Base-by-base conservation (phyloP, 768 basidiomycete genomes). In the Hygrophorus pudorinus region DNA sequence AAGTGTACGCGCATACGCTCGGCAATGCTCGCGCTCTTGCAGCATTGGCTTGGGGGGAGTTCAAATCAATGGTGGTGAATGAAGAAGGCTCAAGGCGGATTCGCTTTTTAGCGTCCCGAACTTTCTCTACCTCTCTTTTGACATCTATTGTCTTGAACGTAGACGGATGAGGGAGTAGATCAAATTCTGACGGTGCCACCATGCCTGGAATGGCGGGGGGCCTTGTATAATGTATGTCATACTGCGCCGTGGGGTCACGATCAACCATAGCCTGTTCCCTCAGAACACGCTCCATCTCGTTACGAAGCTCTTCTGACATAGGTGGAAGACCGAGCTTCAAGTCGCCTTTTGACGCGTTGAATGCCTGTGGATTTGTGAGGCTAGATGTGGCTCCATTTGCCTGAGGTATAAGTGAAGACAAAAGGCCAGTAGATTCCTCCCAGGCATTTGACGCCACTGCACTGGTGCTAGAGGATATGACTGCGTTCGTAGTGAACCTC, bases 1-100 rank as follows among this genome's bases (percentile, higher is more conserved):
- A 57, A 3, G 96, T 98, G 57, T 96, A 98, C 5, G 89, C 81
- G 53, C 94, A 96, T 43, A 98, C 81, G 53, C 93, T 97, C 2
- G 94, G 94, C 45, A 94, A 64, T 34, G 82, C 84, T 11, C 79
- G 72, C 1, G 80, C 71, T 45, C 76, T 67, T n/a, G 71, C 57
- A 27, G 75, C 60, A 42, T 66, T 63, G 7, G 72, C 78, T 59
- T 83, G 85, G 27, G 76, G 61, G 17, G 76, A 76, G 51, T 71
- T 72, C 28, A 61, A 59, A 56, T 85, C 83, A 10, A 78, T 60
- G 49, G 71, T 75, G 33, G 64, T 65, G 37, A 85, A 61, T 5
- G 68, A 62, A 5, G 79, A 78, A 1, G 89, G 88, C 3, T 96
- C 94, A 12, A 98, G 65, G 32, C 87, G 75, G 63, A 99, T 97